Conservation (phyloP, 2,329 filamentous ascomycete species). For the Chaetomium sp. region DNA sequence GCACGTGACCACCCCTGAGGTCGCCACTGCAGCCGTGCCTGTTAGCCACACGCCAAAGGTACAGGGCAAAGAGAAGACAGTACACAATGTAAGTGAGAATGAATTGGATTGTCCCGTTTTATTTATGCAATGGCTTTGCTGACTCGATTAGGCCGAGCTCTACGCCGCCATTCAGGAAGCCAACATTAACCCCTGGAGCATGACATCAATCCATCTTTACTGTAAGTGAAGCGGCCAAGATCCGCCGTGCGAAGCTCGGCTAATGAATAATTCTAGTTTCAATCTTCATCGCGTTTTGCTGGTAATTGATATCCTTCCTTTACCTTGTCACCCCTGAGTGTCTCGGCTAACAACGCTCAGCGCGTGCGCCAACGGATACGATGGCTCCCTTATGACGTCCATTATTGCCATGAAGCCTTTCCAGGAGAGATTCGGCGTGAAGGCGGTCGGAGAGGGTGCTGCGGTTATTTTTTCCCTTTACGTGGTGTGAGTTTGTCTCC, state of each 20-base stretch:
- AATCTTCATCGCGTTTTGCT: conserved; percentile 41
- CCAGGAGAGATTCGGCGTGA: conserved; percentile 34
- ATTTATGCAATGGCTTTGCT: neutral
- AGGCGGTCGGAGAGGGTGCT: conserved; percentile 33
- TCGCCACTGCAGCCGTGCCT: neutral
- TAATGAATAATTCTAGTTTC: conserved; percentile 27
- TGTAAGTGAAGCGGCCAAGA: conserved; percentile 23
- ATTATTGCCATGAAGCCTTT: conserved; percentile 41
- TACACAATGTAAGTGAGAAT: conserved; percentile 32
- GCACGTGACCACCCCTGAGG: conserved; percentile 7
- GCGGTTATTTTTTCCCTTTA: conserved; percentile 42
- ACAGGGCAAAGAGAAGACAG: conserved; percentile 32
- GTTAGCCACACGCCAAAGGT: conserved; percentile 14
- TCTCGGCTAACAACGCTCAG: neutral
- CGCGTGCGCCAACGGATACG: conserved; percentile 43
- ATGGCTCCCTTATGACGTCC: conserved; percentile 40
- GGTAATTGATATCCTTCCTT: conserved; percentile 16
- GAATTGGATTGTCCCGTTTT: neutral
- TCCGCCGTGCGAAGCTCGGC: neutral
- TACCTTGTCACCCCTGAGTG: neutral
- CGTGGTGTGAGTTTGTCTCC: conserved; percentile 35
- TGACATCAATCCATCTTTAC: conserved; percentile 37
- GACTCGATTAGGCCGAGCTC: conserved; percentile 36
- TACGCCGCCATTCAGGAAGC: conserved; percentile 41
- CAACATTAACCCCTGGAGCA: conserved; percentile 38